Base-by-base conservation (phyloP, 352 stramenopile genomes). In the Phytophthora chlamydospora region DNA sequence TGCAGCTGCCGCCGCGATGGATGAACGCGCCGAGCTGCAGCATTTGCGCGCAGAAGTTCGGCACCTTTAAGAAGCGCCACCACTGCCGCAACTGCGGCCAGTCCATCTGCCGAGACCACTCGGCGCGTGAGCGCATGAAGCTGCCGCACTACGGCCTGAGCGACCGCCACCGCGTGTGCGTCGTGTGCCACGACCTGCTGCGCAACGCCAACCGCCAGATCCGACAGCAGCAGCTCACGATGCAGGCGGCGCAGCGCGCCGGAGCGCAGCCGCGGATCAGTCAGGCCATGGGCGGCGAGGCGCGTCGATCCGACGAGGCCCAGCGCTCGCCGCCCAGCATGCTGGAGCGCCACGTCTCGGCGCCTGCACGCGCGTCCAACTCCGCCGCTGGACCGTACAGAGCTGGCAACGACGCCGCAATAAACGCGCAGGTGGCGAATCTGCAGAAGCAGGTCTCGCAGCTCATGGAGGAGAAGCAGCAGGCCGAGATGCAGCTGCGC, bases 31-130 rank as follows among this genome's bases (percentile, higher is more conserved):
- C 75, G 1, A 94, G 85, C 44, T 96, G 87, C 66, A 83, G 90
- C 58, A 93, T 96, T 47, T 96, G 87, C 60, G 84, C 82, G 39
- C 80, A 81, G 35, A 96, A 93, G 56, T 96, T 91, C 53, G 71
- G 66, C 36, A 64, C 78, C 2, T 91, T 93, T 61, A 90, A 88
- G 67, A 94, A 93, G 68, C 83, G 87, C 16, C 87, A 96, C 66
- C 87, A 96, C 66, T 96, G 87, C 57, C 83, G 87, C 31, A 96
- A 96, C 62, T 96, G 87, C 41, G 87, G 87, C 0, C 83, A 93
- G 66, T 92, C 87, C 7, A 91, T 96, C 53, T 96, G 87, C 48
- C 74, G 83, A 3, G 83, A 93, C 39, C 87, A 96, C 71, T 96
- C 87, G 42, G 87, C 87, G 34, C 80, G 85, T 12, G 80, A 94